phyloP scores from a whole-genome alignment of 768 basidiomycete species.

The Calocera cornea region DNA sequence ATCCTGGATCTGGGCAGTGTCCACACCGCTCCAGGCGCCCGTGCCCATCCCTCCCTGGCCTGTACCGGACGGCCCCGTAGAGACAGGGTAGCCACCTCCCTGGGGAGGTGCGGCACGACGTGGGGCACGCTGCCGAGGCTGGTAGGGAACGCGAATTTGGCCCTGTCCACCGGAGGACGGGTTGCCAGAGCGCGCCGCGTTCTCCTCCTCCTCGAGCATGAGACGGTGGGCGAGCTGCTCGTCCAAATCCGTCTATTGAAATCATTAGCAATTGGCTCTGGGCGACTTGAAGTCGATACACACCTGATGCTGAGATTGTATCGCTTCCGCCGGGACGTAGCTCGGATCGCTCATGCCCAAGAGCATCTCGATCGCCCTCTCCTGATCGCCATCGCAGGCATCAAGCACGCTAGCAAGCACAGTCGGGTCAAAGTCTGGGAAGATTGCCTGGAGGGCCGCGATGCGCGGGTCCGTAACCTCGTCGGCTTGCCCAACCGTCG shows the following conservation, averaged over 20 bases:
- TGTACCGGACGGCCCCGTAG: slow-evolving; percentile 2
- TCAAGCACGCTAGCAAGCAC: slow-evolving; percentile 61
- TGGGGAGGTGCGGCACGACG: slow-evolving; percentile 6
- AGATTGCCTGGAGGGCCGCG: slow-evolving; percentile 47
- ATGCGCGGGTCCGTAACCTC: slow-evolving; percentile 34
- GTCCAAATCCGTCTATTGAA: slow-evolving; percentile 54
- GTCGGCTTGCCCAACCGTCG: slow-evolving; percentile 4
- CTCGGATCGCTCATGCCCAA: slow-evolving; percentile 79
- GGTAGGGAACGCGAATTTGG: slow-evolving; percentile 14
- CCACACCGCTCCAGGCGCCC: not conserved
- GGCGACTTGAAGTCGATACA: slow-evolving; percentile 4
- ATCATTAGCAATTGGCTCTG: not conserved
- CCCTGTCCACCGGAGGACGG: slow-evolving; percentile 8
- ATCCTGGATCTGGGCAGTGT: slow-evolving; percentile 35
- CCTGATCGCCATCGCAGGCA: slow-evolving; percentile 55
- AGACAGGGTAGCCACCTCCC: slow-evolving; percentile 38
- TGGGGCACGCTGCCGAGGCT: slow-evolving; percentile 12
- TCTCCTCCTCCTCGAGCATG: slow-evolving; percentile 42
- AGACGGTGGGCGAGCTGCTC: slow-evolving; percentile 66
- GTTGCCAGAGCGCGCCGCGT: slow-evolving; percentile 17
- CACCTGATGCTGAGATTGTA: not conserved
- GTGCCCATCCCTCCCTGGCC: slow-evolving; percentile 5
- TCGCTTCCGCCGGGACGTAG: slow-evolving; percentile 34
- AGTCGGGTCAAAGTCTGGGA: slow-evolving; percentile 67
- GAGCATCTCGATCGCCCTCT: slow-evolving; percentile 59